Conservation (phyloP, 2,329 filamentous ascomycete species). For the Delphinella strobiligena region DNA sequence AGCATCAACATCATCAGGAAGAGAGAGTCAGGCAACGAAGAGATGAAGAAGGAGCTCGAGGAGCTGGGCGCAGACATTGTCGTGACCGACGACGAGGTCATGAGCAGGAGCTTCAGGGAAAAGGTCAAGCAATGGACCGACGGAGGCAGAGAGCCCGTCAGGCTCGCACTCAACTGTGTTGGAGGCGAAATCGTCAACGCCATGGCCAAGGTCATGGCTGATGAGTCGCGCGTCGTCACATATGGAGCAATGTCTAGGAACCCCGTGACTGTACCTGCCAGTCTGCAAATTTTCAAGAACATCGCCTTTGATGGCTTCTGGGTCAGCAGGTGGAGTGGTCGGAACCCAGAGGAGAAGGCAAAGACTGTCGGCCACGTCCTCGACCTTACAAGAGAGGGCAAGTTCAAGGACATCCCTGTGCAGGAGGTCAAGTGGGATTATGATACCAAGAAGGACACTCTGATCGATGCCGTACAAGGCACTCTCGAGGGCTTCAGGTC, state of each 20-base stretch:
- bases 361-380: constrained; percentile 78
- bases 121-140: constrained; percentile 54
- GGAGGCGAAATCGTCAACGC: constrained; percentile 74
- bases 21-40: constrained; percentile 55
- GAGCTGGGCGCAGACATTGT: constrained; percentile 51
- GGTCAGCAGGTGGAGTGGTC: constrained; percentile 80
- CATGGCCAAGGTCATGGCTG: constrained; percentile 58
- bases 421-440: constrained; percentile 72
- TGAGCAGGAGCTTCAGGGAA: constrained; percentile 51
- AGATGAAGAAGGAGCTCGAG: constrained; percentile 48
- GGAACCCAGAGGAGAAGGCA: constrained; percentile 59
- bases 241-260: constrained; percentile 94
- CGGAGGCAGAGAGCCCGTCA: constrained; percentile 57
- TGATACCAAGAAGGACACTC: constrained; percentile 57
- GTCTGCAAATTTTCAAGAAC: constrained; percentile 86
- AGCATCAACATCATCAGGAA: constrained; percentile 83
- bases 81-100: constrained; percentile 49
- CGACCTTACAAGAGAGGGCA: constrained; percentile 57
- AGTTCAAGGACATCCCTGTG: constrained; percentile 76
- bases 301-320: constrained; percentile 86
- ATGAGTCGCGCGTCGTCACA: constrained; percentile 67
- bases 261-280: constrained; percentile 69
- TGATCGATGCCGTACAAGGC: constrained; percentile 66
- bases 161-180: constrained; percentile 82
- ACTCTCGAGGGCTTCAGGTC: constrained; percentile 73